Percentiles rank a stretch among this genome's conserved stretches.
These are phyloP conservation scores for Pyrus betulifolia DNA, from an alignment of 306 rosid species.

Conservation along the genomic window DNA sequence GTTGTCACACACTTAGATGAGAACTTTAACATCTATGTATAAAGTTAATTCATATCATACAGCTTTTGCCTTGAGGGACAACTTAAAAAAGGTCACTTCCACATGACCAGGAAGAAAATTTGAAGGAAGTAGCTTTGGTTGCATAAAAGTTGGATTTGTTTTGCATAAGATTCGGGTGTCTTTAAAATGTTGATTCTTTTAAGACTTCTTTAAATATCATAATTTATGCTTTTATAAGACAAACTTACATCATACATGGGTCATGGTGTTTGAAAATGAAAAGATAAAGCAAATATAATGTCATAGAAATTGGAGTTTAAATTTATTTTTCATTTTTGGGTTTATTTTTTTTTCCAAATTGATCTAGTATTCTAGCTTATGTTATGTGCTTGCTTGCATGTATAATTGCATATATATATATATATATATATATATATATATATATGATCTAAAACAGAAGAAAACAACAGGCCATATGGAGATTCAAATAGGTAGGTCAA, in stretches of 20 bases:
- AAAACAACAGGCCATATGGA: background rate
- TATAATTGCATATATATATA: background rate
- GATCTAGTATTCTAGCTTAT: background rate
- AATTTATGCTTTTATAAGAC: background rate
- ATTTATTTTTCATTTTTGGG: background rate
- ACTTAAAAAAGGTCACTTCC: background rate
- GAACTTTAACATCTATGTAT: background rate
- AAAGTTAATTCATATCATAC: background rate
- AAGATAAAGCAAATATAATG: background rate
- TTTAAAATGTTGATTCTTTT: slow-evolving; percentile 12
- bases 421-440: background rate
- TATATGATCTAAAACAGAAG: background rate
- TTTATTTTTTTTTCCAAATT: background rate
- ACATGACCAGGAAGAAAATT: background rate
- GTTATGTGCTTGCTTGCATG: background rate
- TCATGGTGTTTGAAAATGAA: slow-evolving; percentile 2
- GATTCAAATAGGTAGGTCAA: background rate
- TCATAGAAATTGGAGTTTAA: background rate
- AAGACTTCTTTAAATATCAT: background rate
- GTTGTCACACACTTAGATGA: background rate
- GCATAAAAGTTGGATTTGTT: background rate
- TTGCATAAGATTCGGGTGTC: background rate
- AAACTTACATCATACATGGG: background rate
- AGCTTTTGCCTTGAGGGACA: background rate
- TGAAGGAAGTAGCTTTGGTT: background rate